Percentiles rank a stretch among this genome's conserved stretches.
These are phyloP conservation scores for Alternaria viburni DNA, from an alignment of 2,329 filamentous ascomycete genomes.

Conservation along the genomic window DNA sequence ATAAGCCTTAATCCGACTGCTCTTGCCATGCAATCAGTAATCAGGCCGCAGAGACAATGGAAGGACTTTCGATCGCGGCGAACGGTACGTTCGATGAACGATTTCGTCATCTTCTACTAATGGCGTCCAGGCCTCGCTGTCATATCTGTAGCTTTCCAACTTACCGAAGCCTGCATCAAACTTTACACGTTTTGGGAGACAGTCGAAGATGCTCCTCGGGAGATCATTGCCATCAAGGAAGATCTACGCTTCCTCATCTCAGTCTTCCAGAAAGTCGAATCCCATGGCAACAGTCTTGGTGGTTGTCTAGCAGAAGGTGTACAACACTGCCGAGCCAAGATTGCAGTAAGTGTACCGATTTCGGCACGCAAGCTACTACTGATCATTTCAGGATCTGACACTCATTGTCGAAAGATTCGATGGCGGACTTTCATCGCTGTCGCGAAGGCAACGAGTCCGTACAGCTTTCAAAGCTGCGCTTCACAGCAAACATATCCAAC, in stretches of 20 bases:
- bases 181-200: constrained; percentile 21
- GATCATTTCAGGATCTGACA: background rate
- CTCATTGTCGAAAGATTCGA: background rate
- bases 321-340: constrained; percentile 14
- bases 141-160: background rate
- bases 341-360: background rate
- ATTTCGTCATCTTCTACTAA: background rate
- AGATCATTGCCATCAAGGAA: constrained; percentile 17
- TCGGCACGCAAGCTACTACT: background rate
- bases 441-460: background rate
- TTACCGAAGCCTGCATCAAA: background rate
- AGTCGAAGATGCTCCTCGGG: constrained; percentile 18
- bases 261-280: constrained; percentile 14
- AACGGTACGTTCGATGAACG: background rate
- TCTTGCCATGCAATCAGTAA: background rate
- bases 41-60: background rate
- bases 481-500: background rate
- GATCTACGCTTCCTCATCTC: constrained; percentile 18
- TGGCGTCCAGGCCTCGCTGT: background rate
- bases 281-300: background rate
- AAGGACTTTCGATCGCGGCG: background rate
- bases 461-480: background rate
- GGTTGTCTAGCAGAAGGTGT: constrained; percentile 16
- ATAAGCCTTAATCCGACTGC: background rate
- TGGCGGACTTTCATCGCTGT: background rate